These are phyloP conservation scores for Eurotiales sp. DNA, from an alignment of 2,329 filamentous ascomycete species.

Conservation along the genomic window DNA sequence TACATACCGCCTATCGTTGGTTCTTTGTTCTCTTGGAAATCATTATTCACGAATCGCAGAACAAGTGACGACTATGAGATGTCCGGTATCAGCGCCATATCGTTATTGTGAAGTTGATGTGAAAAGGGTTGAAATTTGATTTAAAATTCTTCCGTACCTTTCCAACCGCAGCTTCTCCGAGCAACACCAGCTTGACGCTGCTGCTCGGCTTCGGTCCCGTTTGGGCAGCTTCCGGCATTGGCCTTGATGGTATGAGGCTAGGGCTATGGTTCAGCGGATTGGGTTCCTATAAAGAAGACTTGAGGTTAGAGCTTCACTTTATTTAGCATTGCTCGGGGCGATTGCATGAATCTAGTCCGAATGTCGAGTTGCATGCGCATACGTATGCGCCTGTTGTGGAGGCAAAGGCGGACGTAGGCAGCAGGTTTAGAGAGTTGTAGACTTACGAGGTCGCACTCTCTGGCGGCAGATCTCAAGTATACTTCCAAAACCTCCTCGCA, in stretches of 20 bases:
- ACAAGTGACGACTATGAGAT: constrained; percentile 82
- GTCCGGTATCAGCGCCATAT: constrained; percentile 14
- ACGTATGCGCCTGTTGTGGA: not conserved
- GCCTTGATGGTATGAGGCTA: not conserved
- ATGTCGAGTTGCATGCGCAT: not conserved
- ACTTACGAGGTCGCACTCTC: not conserved
- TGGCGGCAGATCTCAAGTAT: not conserved
- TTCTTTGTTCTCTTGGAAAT: constrained; percentile 99
- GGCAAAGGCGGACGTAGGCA: not conserved
- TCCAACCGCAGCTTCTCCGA: constrained; percentile 96
- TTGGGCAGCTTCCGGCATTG: constrained; percentile 67
- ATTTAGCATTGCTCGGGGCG: not conserved
- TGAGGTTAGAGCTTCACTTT: not conserved
- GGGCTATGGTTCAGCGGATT: not conserved
- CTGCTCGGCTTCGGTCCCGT: constrained; percentile 82
- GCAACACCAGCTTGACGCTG: constrained; percentile 98
- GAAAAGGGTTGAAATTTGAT: not conserved
- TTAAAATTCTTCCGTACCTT: constrained; percentile 61
- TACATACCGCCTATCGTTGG: constrained; percentile 89
- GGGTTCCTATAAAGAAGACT: not conserved
- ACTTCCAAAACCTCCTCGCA: not conserved
- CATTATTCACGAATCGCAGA: constrained; percentile 97
- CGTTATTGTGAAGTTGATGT: not conserved
- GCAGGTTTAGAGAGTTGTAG: not conserved
- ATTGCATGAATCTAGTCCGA: not conserved